These are phyloP conservation scores for Excoecaria cochinchinensis DNA, from an alignment of 345 rosid genomes.

Conservation along the genomic window DNA sequence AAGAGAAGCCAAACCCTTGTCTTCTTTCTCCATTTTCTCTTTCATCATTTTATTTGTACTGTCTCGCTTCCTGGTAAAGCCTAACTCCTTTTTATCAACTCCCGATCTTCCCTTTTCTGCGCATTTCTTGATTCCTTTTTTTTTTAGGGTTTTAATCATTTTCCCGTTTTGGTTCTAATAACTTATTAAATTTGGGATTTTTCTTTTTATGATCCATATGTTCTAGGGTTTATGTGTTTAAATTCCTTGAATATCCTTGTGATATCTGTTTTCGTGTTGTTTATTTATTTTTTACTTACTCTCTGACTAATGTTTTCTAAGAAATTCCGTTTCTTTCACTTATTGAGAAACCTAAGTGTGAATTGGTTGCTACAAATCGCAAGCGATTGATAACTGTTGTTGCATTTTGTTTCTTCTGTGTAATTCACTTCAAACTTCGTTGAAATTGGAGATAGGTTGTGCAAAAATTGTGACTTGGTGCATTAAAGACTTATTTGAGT, in stretches of 20 bases:
- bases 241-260: neutral
- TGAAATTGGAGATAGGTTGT: neutral
- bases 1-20: neutral
- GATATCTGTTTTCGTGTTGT: neutral
- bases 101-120: neutral
- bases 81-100: neutral
- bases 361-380: neutral
- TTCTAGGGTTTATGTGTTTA: constrained; percentile 3
- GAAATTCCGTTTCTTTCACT: too few species aligned
- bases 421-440: neutral
- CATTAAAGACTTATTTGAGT: neutral
- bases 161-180: neutral
- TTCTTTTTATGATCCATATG: neutral
- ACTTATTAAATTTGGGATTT: too few species aligned
- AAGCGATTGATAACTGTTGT: neutral
- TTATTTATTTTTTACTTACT: neutral
- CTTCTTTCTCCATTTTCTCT: neutral
- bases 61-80: neutral
- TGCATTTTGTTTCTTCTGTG: neutral
- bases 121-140: neutral
- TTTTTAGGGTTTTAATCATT: neutral
- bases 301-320: too few species aligned
- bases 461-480: neutral
- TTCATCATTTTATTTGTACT: neutral
- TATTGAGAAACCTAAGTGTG: too few species aligned